Evolutionary conservation across 192 early-diverging fungal species (phyloP).

Genomic region (Bifiguratus adelaidae): DNA sequence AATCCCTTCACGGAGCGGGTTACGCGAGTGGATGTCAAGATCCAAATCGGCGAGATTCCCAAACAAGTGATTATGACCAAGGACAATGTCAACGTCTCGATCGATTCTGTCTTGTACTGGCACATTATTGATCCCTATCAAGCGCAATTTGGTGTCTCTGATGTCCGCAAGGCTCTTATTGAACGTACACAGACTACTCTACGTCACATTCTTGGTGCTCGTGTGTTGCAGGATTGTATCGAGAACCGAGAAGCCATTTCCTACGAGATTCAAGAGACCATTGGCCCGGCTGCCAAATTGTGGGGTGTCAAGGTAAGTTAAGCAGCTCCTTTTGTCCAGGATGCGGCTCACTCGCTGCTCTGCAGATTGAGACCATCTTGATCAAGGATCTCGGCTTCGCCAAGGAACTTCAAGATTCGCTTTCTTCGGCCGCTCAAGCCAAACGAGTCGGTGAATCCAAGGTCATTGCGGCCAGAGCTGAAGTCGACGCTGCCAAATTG

Average conservation of each 20-base stretch:
- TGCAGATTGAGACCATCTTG: slow-evolving; percentile 41
- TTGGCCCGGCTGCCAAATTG: slow-evolving; percentile 59
- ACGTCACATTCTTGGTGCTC: slow-evolving; percentile 71
- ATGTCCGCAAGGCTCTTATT: slow-evolving; percentile 68
- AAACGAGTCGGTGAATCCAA: slow-evolving; percentile 86
- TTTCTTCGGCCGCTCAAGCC: slow-evolving; percentile 82
- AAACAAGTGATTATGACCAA: slow-evolving; percentile 76
- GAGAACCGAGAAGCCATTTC: slow-evolving; percentile 86
- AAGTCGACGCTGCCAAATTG: slow-evolving; percentile 78
- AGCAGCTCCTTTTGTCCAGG: neutral
- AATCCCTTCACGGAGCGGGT: slow-evolving; percentile 36
- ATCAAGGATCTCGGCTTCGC: slow-evolving; percentile 51
- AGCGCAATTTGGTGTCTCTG: slow-evolving; percentile 67
- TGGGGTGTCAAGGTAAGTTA: slow-evolving; percentile 70
- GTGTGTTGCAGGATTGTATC: slow-evolving; percentile 78
- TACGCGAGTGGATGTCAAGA: slow-evolving; percentile 31
- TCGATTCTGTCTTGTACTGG: slow-evolving; percentile 87
- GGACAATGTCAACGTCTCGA: slow-evolving; percentile 78
- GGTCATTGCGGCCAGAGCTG: slow-evolving; percentile 81
- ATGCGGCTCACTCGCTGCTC: too few relatives aligned
- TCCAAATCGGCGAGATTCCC: slow-evolving; percentile 49
- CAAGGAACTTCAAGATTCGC: slow-evolving; percentile 65
- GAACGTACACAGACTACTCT: slow-evolving; percentile 88
- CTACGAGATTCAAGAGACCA: slow-evolving; percentile 73
- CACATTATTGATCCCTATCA: slow-evolving; percentile 70